phyloP scores from a whole-genome alignment of 768 basidiomycete species.

The Leucocoprinus birnbaumii region DNA sequence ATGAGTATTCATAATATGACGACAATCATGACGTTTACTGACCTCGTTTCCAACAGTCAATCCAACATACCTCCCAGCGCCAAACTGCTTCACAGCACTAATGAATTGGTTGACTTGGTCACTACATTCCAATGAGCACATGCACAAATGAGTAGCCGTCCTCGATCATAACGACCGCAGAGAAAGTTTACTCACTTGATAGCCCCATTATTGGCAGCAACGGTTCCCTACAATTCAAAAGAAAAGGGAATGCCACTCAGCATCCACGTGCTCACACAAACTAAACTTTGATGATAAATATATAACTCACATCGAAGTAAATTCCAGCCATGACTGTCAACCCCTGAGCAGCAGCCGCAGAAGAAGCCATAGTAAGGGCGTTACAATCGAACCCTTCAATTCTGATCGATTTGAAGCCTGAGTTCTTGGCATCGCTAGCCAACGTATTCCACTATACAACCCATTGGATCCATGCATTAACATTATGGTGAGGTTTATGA shows the following conservation, averaged over 20 bases:
- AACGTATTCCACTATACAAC: conserved; percentile 32
- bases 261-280: neutral
- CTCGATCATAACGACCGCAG: neutral
- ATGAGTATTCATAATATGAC: neutral
- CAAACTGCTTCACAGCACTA: conserved; percentile 27
- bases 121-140: conserved; percentile 18
- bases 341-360: conserved; percentile 27
- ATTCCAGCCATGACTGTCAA: conserved; percentile 33
- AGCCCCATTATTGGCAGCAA: conserved; percentile 21
- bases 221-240: conserved; percentile 23
- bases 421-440: conserved; percentile 24
- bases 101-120: conserved; percentile 33
- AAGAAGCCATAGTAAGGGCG: conserved; percentile 31
- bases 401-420: conserved; percentile 32
- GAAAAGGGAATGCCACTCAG: neutral
- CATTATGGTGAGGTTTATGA: neutral
- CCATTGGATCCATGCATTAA: neutral
- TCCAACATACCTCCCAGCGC: conserved; percentile 28
- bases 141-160: neutral
- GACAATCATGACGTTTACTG: neutral
- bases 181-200: conserved; percentile 24
- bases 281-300: too few relatives aligned
- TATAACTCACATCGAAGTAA: conserved; percentile 23
- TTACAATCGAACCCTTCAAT: conserved; percentile 35
- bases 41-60: conserved; percentile 38